These are phyloP conservation scores for Pythium volutum DNA, from an alignment of 352 stramenopile genomes.

Conservation along the genomic window DNA sequence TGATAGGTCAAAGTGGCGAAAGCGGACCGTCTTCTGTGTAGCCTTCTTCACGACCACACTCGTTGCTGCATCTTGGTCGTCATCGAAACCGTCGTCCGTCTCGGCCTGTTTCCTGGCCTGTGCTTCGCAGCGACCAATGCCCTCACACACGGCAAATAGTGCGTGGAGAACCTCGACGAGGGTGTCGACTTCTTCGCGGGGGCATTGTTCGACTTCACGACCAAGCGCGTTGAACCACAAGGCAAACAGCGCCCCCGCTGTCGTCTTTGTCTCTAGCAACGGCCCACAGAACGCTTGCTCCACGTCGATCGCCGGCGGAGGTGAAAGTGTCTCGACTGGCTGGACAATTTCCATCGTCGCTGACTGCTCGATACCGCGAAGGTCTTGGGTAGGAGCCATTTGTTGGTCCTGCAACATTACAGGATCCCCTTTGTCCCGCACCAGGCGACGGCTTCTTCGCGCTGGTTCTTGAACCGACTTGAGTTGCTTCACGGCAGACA, in stretches of 20 bases:
- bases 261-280: conserved; percentile 18
- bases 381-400: neutral
- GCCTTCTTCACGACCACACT: neutral
- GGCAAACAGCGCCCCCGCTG: conserved; percentile 19
- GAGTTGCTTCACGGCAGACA: neutral
- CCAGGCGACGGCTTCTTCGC: conserved; percentile 4
- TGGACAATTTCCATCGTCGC: neutral
- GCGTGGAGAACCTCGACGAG: conserved; percentile 8
- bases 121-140: conserved; percentile 15
- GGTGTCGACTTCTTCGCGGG: neutral
- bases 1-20: conserved; percentile 65
- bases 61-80: neutral
- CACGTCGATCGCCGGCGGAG: conserved; percentile 7
- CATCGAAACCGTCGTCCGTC: neutral
- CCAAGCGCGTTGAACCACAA: conserved; percentile 24
- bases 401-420: neutral
- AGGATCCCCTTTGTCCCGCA: neutral
- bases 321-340: neutral
- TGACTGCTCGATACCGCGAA: neutral
- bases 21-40: conserved; percentile 34
- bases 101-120: conserved; percentile 7
- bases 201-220: conserved; percentile 4
- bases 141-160: conserved; percentile 5
- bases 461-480: neutral
- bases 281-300: conserved; percentile 14